phyloP scores from a whole-genome alignment of 176 grass and related monocot genomes.

The Hyparrhenia diplandra region DNA sequence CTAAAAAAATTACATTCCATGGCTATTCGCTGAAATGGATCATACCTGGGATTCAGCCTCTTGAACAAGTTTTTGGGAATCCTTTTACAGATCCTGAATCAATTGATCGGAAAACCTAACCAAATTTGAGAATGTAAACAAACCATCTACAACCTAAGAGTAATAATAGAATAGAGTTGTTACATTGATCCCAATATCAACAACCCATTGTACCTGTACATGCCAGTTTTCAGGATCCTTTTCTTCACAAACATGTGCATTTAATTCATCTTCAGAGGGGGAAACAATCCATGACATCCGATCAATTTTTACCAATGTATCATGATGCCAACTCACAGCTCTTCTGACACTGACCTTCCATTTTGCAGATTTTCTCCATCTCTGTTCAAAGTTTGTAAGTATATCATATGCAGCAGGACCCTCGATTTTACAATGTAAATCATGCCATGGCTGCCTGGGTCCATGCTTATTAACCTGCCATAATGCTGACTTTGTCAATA shows the following conservation, averaged over 20 bases:
- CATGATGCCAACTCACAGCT: slow-evolving; percentile 67
- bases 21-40: neutral
- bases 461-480: slow-evolving; percentile 46
- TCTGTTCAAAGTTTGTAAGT: slow-evolving; percentile 88
- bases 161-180: neutral
- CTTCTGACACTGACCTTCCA: slow-evolving; percentile 77
- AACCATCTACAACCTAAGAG: neutral
- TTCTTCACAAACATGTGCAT: slow-evolving; percentile 55
- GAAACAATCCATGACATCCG: slow-evolving; percentile 90
- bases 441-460: slow-evolving; percentile 92
- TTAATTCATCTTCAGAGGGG: slow-evolving; percentile 39
- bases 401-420: slow-evolving; percentile 87
- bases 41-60: slow-evolving; percentile 68
- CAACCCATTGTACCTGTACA: slow-evolving; percentile 56
- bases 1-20: neutral
- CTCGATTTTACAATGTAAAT: slow-evolving; percentile 90
- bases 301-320: slow-evolving; percentile 78
- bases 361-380: slow-evolving; percentile 88
- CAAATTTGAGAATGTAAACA: slow-evolving; percentile 3
- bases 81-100: slow-evolving; percentile 91
- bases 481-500: neutral
- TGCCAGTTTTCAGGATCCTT: slow-evolving; percentile 87
- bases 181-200: slow-evolving; percentile 2
- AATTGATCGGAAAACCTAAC: slow-evolving; percentile 85
- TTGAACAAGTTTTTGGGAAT: slow-evolving; percentile 72